Evolutionary conservation across 208 protist species (phyloP), one percentile per base, ranked within the genome.

Genomic region (Crithidia mellificae): DNA sequence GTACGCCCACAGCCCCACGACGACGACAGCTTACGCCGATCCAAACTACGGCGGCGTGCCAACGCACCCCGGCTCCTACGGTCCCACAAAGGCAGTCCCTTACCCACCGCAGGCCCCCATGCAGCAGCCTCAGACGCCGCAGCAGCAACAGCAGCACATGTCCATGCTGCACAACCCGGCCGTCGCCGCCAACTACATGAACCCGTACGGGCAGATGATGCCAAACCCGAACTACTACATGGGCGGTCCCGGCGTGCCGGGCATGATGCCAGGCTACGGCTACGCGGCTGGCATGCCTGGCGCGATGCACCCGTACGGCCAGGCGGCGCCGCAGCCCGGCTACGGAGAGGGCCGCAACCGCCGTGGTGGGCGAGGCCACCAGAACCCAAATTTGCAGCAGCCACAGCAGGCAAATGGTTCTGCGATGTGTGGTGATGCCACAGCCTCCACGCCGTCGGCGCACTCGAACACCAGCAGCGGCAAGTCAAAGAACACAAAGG

Each of bases 171-270:
- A 32, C n/a, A 22, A 11, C 20, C n/a, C 22, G 38, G 15, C 47
- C 27, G 8, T 29, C 9, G 57, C 17, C 17, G 44, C 15, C 1
- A 36, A 20, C 17, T 65, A 65, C 34, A 55, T 65, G 47, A 65
- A 46, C 47, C 44, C 44, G 15, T 65, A 65, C 22, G 46, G 59
- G 0, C 59, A 53, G 47, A 34, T 55, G 44, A 6, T 24, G 19
- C 34, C 46, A 6, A 53, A 44, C 22, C 32, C 59, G 32, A 55
- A 32, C 59, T 65, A 65, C 47, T 65, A 65, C 32, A 65, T 65
- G 46, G 54, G 36, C 22, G 36, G 11, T 30, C 8, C 36, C 19
- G 44, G 58, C 6, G 43, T 19, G 9, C 46, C 44, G 2, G 3
- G 46, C 2, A 65, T 65, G 44, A 43, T 65, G 59, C 59, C 3